Percentiles rank a stretch among this genome's conserved stretches.
phyloP scores from a whole-genome alignment of 139 green algal genomes.

The Trebouxia sp. region DNA sequence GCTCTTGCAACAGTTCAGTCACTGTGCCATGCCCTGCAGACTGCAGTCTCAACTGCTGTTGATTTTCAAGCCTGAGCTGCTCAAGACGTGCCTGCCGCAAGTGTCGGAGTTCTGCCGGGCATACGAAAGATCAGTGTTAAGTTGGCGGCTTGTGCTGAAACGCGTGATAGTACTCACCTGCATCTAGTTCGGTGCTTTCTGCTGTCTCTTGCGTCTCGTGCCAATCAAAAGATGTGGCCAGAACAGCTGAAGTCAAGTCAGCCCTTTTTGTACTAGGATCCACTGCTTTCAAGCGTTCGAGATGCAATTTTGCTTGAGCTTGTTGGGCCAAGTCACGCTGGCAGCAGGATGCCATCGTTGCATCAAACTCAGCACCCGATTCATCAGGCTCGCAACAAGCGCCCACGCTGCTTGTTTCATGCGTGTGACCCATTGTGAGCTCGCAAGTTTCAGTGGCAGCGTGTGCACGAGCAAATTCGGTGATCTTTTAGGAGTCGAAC shows the following conservation, averaged over 20 bases:
- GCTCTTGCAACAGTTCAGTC: background rate
- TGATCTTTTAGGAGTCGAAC: too few relatives aligned
- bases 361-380: background rate
- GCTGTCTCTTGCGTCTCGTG: too few relatives aligned
- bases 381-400: background rate
- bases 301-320: background rate
- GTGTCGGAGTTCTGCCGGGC: background rate
- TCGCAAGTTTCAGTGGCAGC: too few relatives aligned
- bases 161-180: background rate
- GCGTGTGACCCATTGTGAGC: too few relatives aligned
- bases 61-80: background rate
- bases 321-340: conserved; percentile 2
- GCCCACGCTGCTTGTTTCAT: background rate
- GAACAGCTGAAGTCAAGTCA: background rate
- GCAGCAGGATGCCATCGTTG: background rate
- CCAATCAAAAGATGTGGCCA: background rate
- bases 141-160: background rate
- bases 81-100: background rate
- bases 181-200: background rate
- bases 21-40: conserved; percentile 1
- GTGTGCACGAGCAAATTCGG: too few relatives aligned
- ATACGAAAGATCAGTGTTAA: background rate
- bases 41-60: background rate
- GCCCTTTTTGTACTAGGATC: background rate
- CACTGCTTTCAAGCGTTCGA: background rate